Percentiles rank a stretch among this genome's conserved stretches.
Conservation (phyloP, 2,329 filamentous ascomycete genomes). For the Fusarium sp. region DNA sequence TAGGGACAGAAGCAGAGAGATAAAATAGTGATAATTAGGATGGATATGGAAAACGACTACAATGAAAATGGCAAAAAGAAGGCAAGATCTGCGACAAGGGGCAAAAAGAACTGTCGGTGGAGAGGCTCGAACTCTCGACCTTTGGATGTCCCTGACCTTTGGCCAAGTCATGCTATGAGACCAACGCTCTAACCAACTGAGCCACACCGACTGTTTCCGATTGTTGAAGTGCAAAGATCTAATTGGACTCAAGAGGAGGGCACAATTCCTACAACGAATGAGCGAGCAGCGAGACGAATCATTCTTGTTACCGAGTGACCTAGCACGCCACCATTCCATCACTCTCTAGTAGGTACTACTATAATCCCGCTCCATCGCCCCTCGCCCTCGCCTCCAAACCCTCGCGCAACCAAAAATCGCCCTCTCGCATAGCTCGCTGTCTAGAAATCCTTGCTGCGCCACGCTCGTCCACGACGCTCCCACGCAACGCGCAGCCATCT, state of each 20-base stretch:
- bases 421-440: neutral
- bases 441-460: constrained; percentile 22
- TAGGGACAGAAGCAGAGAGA: no score
- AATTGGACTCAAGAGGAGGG: neutral
- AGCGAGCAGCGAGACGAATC: neutral
- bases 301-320: neutral
- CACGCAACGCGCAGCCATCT: constrained; percentile 21
- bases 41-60: no score
- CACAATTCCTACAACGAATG: fast-evolving
- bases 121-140: constrained; percentile 47
- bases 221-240: neutral
- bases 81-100: no score
- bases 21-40: no score
- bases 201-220: constrained; percentile 46
- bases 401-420: neutral
- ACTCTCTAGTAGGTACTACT: neutral
- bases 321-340: neutral
- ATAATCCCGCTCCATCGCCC: constrained; percentile 8
- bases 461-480: constrained; percentile 26
- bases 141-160: constrained; percentile 43
- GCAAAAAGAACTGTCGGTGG: constrained; percentile 25
- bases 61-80: no score
- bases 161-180: constrained; percentile 48
- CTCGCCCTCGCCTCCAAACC: constrained; percentile 3
- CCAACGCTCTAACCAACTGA: constrained; percentile 56